Conservation (phyloP, 2,329 filamentous ascomycete genomes). For the Fragosphaeria purpurea region DNA sequence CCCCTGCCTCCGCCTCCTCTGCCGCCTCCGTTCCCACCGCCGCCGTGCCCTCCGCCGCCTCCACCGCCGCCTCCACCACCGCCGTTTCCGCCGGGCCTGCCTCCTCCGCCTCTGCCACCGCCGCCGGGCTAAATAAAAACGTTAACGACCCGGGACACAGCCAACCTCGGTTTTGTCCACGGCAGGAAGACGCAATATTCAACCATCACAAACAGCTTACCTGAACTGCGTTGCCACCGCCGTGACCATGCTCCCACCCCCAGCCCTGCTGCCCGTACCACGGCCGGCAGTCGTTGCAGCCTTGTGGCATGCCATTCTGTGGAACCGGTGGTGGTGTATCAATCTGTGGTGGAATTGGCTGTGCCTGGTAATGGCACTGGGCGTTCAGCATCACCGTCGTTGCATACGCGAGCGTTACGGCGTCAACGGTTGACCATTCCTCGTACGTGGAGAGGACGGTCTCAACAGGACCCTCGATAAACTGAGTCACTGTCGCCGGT, state of each 20-base stretch:
- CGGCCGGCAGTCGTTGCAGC: conserved; percentile 14
- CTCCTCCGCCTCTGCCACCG: conserved; percentile 1
- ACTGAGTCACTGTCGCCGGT: conserved; percentile 11
- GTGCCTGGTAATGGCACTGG: conserved; percentile 11
- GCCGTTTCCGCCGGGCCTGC: conserved; percentile 1
- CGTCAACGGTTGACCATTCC: conserved; percentile 9
- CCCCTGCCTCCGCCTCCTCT: conserved; percentile 1
- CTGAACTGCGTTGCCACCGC: neutral
- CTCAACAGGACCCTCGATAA: conserved; percentile 5
- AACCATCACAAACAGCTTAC: neutral
- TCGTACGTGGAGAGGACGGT: conserved; percentile 9
- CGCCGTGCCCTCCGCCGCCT: conserved; percentile 9
- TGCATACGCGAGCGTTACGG: conserved; percentile 9
- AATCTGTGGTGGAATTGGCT: conserved; percentile 3
- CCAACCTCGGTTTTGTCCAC: no score
- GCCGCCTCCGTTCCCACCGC: neutral
- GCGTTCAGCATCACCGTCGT: conserved; percentile 13
- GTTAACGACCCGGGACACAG: no score
- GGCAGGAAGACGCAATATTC: neutral
- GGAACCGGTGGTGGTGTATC: conserved; percentile 6
- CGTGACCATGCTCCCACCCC: conserved; percentile 11
- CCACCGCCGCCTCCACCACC: neutral
- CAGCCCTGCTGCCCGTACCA: conserved; percentile 12
- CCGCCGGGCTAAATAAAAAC: neutral
- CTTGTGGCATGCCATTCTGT: conserved; percentile 10